Conservation (phyloP, 2,329 filamentous ascomycete genomes). For the Colletotrichum trifolii region DNA sequence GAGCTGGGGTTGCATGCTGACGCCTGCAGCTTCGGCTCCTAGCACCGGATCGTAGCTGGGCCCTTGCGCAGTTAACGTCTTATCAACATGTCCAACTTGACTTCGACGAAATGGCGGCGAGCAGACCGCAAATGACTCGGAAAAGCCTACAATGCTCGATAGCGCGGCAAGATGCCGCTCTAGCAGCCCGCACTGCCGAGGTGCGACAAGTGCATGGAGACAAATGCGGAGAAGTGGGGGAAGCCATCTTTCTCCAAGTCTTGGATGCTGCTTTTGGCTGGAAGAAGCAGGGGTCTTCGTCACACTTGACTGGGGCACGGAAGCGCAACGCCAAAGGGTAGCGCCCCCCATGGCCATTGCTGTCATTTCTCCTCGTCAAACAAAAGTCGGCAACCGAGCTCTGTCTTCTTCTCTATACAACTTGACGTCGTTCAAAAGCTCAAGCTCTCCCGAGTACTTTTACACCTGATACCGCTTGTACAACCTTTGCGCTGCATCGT, state of each 20-base stretch:
- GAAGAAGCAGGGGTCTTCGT: conserved; percentile 19
- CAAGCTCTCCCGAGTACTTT: conserved; percentile 5
- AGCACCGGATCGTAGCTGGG: conserved; percentile 17
- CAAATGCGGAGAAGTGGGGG: conserved; percentile 35
- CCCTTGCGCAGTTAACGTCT: conserved; percentile 1
- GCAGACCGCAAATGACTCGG: conserved; percentile 13
- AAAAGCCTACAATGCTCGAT: conserved; percentile 1
- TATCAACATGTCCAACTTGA: not conserved
- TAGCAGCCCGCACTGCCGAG: conserved; percentile 26
- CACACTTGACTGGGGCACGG: conserved; percentile 24
- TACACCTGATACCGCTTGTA: not conserved
- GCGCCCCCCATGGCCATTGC: conserved; percentile 7
- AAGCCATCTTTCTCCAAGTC: conserved; percentile 30
- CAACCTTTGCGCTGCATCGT: conserved; percentile 6
- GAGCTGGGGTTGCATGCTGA: conserved; percentile 7
- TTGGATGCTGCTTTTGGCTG: conserved; percentile 20
- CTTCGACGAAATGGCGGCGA: conserved; percentile 6
- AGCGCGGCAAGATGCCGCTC: conserved; percentile 29
- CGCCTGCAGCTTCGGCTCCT: conserved; percentile 31
- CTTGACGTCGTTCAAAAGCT: conserved; percentile 30
- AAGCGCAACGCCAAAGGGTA: conserved; percentile 26
- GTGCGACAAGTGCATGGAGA: conserved; percentile 27
- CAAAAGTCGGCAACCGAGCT: conserved; percentile 12
- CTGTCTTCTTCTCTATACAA: conserved; percentile 2
- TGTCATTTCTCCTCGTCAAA: conserved; percentile 18